These are phyloP conservation scores for Didymella sp. DNA, from an alignment of 2,329 filamentous ascomycete species.

Conservation along the genomic window DNA sequence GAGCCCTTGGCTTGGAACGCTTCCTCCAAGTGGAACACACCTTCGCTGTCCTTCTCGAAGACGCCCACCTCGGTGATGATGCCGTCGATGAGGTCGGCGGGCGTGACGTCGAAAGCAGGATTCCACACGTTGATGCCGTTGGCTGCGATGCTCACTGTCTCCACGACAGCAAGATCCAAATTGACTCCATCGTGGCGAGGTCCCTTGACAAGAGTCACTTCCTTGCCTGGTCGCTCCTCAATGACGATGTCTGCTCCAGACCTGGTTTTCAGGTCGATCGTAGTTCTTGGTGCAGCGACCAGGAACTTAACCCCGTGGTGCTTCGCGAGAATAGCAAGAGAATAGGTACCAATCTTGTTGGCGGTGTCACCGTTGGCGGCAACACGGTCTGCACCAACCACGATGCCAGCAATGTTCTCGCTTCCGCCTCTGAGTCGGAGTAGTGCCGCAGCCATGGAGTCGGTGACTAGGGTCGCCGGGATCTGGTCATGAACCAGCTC, in stretches of 20 bases:
- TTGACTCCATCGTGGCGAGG: slow-evolving; percentile 70
- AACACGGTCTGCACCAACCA: slow-evolving; percentile 94
- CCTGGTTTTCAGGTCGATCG: slow-evolving; percentile 83
- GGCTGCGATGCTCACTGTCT: slow-evolving; percentile 79
- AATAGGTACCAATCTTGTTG: slow-evolving; percentile 98
- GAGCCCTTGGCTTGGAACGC: slow-evolving; percentile 48
- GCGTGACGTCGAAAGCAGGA: slow-evolving; percentile 95
- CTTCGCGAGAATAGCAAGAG: slow-evolving; percentile 85
- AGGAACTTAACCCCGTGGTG: slow-evolving; percentile 93
- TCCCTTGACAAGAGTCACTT: slow-evolving; percentile 85
- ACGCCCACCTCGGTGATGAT: slow-evolving; percentile 93
- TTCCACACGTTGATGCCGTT: slow-evolving; percentile 89
- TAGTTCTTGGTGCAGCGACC: slow-evolving; percentile 92
- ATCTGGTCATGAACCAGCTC: slow-evolving; percentile 95
- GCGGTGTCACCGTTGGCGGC: slow-evolving; percentile 97
- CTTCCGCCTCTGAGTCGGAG: slow-evolving; percentile 68
- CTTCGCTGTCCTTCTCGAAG: slow-evolving; percentile 75
- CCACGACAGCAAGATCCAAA: slow-evolving; percentile 68
- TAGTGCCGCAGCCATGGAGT: slow-evolving; percentile 93
- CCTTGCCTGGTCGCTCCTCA: slow-evolving; percentile 80
- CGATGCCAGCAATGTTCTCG: slow-evolving; percentile 79
- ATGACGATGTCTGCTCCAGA: slow-evolving; percentile 84
- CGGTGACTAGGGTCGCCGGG: slow-evolving; percentile 88
- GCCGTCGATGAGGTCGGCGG: slow-evolving; percentile 85
- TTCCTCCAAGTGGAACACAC: slow-evolving; percentile 67